phyloP scores from a whole-genome alignment of 768 basidiomycete genomes.

The Serpula lacrymans region DNA sequence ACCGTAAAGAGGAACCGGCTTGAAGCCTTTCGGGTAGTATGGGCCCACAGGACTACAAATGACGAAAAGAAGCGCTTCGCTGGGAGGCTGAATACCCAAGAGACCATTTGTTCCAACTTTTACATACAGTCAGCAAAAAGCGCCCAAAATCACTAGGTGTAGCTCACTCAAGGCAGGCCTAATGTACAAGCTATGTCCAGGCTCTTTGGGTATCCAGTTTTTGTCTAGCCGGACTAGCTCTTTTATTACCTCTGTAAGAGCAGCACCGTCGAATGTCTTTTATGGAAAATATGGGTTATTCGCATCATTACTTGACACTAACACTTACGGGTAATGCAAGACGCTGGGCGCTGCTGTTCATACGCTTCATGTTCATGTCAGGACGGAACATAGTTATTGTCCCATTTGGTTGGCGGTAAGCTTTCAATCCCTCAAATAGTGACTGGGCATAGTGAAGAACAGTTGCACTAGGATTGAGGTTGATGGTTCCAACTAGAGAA shows the following conservation, averaged over 20 bases:
- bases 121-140: constrained; percentile 7
- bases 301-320: not conserved
- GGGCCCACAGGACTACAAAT: constrained; percentile 68
- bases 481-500: constrained; percentile 20
- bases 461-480: constrained; percentile 39
- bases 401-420: constrained; percentile 73
- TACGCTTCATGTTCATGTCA: constrained; percentile 96
- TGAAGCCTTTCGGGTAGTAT: constrained; percentile 85
- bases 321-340: constrained; percentile 68
- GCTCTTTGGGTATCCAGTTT: constrained; percentile 87
- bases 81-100: constrained; percentile 54
- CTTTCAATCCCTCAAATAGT: constrained; percentile 93
- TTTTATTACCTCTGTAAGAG: constrained; percentile 78
- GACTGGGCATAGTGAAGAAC: constrained; percentile 94
- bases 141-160: not conserved
- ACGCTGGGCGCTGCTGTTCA: constrained; percentile 81
- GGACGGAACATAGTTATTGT: constrained; percentile 86
- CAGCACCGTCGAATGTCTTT: constrained; percentile 75
- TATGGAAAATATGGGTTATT: constrained; percentile 5
- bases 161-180: constrained; percentile 68
- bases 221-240: constrained; percentile 79
- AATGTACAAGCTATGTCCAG: constrained; percentile 90
- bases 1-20: constrained; percentile 83
- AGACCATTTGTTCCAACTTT: constrained; percentile 67
- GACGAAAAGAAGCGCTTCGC: constrained; percentile 63